phyloP scores from a whole-genome alignment of 768 basidiomycete species.

The Hericium erinaceus region DNA sequence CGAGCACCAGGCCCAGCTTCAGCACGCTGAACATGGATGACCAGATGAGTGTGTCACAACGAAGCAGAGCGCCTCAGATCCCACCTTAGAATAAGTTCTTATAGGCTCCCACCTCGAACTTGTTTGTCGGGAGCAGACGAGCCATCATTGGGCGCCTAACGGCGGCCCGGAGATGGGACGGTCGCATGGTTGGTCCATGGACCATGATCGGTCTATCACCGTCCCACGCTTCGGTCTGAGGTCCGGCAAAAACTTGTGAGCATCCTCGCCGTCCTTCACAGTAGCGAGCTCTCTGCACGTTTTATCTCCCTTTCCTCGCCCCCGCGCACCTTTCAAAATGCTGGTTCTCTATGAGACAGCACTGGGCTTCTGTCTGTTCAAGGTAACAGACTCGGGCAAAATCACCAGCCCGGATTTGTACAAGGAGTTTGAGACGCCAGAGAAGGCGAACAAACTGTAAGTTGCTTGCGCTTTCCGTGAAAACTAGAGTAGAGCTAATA shows the following conservation, averaged over 20 bases:
- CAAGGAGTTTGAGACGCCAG: slow-evolving; percentile 90
- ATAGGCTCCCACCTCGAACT: no score
- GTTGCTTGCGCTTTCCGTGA: slow-evolving; percentile 22
- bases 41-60: slow-evolving; percentile 12
- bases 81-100: no score
- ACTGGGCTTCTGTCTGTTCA: slow-evolving; percentile 97
- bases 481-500: neutral
- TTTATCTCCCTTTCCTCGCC: neutral
- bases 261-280: neutral
- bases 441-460: slow-evolving; percentile 86
- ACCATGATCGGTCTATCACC: no score
- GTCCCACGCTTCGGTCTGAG: neutral
- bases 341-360: slow-evolving; percentile 95
- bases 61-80: neutral
- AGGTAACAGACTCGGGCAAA: slow-evolving; percentile 84
- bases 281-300: neutral
- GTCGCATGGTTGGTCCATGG: no score
- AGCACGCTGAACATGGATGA: slow-evolving; percentile 19
- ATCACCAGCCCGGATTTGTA: slow-evolving; percentile 77
- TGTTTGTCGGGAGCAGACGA: neutral
- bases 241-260: slow-evolving; percentile 4
- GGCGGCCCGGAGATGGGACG: neutral
- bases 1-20: neutral
- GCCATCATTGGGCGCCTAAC: neutral
- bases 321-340: slow-evolving; percentile 38